Base-by-base conservation (phyloP, 768 basidiomycete genomes). In the Daedaleopsis nitida region DNA sequence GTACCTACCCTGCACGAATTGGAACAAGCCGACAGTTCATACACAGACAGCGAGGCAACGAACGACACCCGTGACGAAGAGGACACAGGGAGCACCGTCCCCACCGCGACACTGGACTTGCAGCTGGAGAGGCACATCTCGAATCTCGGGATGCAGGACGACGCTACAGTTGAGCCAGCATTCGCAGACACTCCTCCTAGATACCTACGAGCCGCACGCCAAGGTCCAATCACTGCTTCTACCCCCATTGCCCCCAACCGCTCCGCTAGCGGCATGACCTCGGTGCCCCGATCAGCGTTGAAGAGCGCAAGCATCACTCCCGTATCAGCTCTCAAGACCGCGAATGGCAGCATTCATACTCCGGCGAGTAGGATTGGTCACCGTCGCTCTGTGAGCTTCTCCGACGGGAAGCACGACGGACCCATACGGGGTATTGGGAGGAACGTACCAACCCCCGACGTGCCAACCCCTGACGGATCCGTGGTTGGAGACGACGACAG, bases 341-440 rank as follows among this genome's bases (percentile, higher is more conserved):
- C 80, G 21, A 80, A 70, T 67, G 79, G 80, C 34, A 69, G 74
- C n/a, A 77, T 32, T 7, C 79, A 79, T 60, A 90, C 85, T 17
- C 89, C 87, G n/a, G 73, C 80, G 42, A 78, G 78, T 51, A 76
- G 70, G 55, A 65, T 74, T 16, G 74, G 75, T 13, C 85, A 88
- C 66, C 84, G 87, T n/a, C 83, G 94, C 42, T 94, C 91, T 45
- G 96, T 99, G 59, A 96, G 94, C 73, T 99, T 99, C 77, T 97
- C 95, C 24, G 97, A 99, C 71, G 97, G 97, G 6, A 90, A 87
- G 71, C 83, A 83, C 62, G 88, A 90, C 35, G 96, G 96, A 2
- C 94, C 92, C n/a, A 97, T 97, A 49, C 78, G 79, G 55, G 92
- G 88, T 4, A 73, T 88, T 45, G 74, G 72, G 48, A 69, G 77